Evolutionary conservation across 164 flowering plant genomes (phyloP), one percentile per base, ranked within the genome.

Genomic region (Piper betle): DNA sequence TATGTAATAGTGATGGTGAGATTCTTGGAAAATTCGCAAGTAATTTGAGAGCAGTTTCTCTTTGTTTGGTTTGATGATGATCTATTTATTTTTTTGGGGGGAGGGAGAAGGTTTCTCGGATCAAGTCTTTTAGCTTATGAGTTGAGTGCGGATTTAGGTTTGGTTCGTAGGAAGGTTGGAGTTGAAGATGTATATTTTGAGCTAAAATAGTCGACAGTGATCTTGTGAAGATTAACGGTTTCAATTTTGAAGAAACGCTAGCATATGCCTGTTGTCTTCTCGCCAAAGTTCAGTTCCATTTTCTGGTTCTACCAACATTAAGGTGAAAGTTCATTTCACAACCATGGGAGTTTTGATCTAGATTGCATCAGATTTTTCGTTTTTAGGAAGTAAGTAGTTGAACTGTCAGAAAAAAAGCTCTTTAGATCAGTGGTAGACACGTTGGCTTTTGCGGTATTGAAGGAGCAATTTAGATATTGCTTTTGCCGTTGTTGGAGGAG

Each of bases 21-120:
- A 15, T 57, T 52, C 37, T 50, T 37, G 20, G 40, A 37, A 53
- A 62, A 54, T 46, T 48, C n/a, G 33, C 25, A 46, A 62, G 63
- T 33, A 37, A 46, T 55, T 19, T 46, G 50, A 15, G 50, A 25
- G 50, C 50, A 60, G 53, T 11, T 4, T 8, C 4, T 19, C 5
- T 39, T 62, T 16, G 2, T 33, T 52, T 25, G 2, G 39, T 20
- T 62, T 11, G 33, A n/a, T 37, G 43, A 6, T 1, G 60, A 10
- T 19, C 15, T 11, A 25, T 15, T 43, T 18, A 55, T 39, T 59
- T 55, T 43, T 59, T 61, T 59, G 7, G 43, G 12, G 15, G 3
- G 10, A 10, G 10, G 9, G 50, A 46, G 50, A 46, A 46, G 15
- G 50, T 10, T 9, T 9, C 50, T 2, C 3, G 10, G 10, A 12